These are phyloP conservation scores for Kwoniella dendrophila DNA, from an alignment of 768 basidiomycete genomes.

Conservation along the genomic window DNA sequence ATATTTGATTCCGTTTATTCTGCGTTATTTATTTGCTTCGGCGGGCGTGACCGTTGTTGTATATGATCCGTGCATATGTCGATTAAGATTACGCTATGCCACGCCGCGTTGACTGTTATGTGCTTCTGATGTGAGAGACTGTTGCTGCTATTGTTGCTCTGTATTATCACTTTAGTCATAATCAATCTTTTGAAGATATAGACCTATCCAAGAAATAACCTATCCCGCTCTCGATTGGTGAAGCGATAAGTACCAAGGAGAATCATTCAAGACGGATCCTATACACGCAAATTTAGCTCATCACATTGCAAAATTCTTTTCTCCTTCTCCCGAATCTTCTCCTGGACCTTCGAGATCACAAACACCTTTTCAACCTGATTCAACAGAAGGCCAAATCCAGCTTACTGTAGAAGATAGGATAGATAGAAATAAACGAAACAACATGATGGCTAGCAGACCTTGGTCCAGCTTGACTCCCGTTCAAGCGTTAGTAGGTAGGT, in stretches of 20 bases:
- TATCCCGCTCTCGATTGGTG: too few species aligned
- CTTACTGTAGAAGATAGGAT: background rate
- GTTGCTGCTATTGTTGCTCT: too few species aligned
- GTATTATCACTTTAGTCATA: too few species aligned
- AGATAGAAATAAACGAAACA: background rate
- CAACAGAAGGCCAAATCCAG: background rate
- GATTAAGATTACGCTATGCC: slow-evolving; percentile 3
- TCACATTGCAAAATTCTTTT: slow-evolving; percentile 1
- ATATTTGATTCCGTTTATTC: slow-evolving; percentile 28
- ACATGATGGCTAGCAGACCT: slow-evolving; percentile 32
- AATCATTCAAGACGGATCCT: slow-evolving; percentile 3
- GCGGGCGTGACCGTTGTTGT: background rate
- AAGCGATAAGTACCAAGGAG: too few species aligned
- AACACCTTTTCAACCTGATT: background rate
- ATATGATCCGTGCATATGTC: too few species aligned
- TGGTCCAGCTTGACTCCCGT: slow-evolving; percentile 52
- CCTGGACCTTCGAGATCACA: background rate
- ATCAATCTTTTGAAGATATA: too few species aligned
- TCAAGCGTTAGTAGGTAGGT: slow-evolving; percentile 54
- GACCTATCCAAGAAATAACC: too few species aligned
- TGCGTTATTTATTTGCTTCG: background rate
- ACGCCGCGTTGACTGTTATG: too few species aligned
- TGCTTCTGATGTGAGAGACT: too few species aligned
- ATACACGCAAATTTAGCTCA: slow-evolving; percentile 9
- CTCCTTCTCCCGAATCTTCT: background rate